phyloP scores from a whole-genome alignment of 2,329 filamentous ascomycete genomes.

The Cordyceps sp. region DNA sequence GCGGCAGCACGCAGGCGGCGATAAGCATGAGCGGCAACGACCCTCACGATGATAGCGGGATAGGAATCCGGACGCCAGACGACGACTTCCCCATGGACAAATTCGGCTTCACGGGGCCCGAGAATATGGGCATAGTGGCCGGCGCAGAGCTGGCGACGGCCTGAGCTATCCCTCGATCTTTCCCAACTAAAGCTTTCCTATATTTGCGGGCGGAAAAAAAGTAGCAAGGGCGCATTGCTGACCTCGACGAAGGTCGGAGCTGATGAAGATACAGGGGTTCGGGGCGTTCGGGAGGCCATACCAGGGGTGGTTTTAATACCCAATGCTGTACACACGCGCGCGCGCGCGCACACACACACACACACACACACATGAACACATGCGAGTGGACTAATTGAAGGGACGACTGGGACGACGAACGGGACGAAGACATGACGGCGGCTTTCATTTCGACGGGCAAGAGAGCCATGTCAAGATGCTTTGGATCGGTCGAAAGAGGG shows the following conservation, averaged over 20 bases:
- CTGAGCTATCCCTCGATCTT: neutral
- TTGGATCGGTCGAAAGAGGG: too few species aligned
- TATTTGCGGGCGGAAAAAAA: neutral
- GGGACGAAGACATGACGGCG: constrained; percentile 15
- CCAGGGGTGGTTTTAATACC: constrained; percentile 3
- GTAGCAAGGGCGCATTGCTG: too few species aligned
- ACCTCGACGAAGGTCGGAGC: too few species aligned
- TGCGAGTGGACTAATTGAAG: constrained; percentile 6
- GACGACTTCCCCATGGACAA: constrained; percentile 47
- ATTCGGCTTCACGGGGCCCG: constrained; percentile 27
- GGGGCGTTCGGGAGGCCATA: constrained; percentile 4
- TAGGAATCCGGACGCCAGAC: constrained; percentile 52
- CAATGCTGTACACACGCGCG: constrained; percentile 2
- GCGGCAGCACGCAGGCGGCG: constrained; percentile 22
- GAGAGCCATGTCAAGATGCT: too few species aligned
- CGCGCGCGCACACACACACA: neutral
- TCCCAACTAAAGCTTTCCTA: neutral
- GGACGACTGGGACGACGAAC: constrained; percentile 12
- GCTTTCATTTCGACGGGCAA: neutral
- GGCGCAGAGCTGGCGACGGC: constrained; percentile 13
- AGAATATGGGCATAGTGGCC: constrained; percentile 17
- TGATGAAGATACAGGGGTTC: too few species aligned
- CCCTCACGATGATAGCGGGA: constrained; percentile 56
- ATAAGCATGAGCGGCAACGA: constrained; percentile 22
- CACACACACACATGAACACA: neutral